These are phyloP conservation scores for Boletellus ananiceps DNA, from an alignment of 768 basidiomycete genomes.

Conservation along the genomic window DNA sequence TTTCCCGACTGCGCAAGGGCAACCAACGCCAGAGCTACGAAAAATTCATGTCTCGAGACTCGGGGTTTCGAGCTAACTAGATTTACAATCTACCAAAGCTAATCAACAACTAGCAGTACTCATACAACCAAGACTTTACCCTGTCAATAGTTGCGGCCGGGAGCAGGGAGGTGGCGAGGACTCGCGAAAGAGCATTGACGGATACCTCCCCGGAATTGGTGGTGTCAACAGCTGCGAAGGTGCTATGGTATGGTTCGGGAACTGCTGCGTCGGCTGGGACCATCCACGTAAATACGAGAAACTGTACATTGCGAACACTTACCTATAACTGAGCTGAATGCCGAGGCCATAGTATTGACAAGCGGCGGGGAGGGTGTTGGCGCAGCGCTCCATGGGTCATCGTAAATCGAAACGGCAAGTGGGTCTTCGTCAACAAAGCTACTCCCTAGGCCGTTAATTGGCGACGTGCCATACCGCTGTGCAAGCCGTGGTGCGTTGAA, in stretches of 20 bases:
- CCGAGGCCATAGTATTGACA: slow-evolving; percentile 44
- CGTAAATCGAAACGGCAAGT: slow-evolving; percentile 66
- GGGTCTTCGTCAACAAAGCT: slow-evolving; percentile 79
- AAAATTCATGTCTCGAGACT: slow-evolving; percentile 88
- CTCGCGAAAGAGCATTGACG: slow-evolving; percentile 75
- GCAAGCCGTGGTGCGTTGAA: slow-evolving; percentile 80
- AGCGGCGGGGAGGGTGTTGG: slow-evolving; percentile 70
- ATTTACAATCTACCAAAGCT: slow-evolving; percentile 71
- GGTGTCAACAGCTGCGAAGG: slow-evolving; percentile 73
- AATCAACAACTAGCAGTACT: slow-evolving; percentile 1
- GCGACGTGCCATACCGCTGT: slow-evolving; percentile 58
- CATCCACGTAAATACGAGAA: slow-evolving; percentile 8
- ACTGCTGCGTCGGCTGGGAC: slow-evolving; percentile 70
- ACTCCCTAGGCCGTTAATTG: slow-evolving; percentile 56
- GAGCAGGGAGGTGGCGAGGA: slow-evolving; percentile 71
- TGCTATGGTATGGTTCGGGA: slow-evolving; percentile 69
- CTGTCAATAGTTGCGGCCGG: slow-evolving; percentile 81
- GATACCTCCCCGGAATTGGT: slow-evolving; percentile 70
- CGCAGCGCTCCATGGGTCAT: slow-evolving; percentile 77
- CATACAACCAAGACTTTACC: slow-evolving; percentile 36
- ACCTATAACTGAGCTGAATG: slow-evolving; percentile 73
- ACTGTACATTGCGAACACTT: not conserved
- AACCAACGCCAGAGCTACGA: slow-evolving; percentile 83
- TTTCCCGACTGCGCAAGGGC: slow-evolving; percentile 80
- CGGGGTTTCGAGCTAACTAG: slow-evolving; percentile 76